These are phyloP conservation scores for Aegilops umbellulata DNA, from an alignment of 176 grass and related monocot genomes.

Conservation along the genomic window DNA sequence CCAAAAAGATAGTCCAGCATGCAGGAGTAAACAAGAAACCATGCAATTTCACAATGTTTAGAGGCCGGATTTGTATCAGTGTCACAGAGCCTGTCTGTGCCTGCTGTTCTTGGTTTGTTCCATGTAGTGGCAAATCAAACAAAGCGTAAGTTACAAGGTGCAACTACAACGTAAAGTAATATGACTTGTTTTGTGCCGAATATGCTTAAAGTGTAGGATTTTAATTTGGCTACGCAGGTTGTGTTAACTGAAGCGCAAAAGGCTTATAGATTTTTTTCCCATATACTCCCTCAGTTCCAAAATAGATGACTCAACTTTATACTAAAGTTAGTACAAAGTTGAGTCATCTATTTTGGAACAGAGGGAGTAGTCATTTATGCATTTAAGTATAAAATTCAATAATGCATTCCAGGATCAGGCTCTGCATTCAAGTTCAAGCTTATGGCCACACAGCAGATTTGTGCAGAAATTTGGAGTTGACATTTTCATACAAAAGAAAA, in stretches of 20 bases:
- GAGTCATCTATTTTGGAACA: too few species aligned
- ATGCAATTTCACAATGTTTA: not conserved
- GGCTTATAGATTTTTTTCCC: not conserved
- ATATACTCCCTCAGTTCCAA: too few species aligned
- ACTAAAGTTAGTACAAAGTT: too few species aligned
- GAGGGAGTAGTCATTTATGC: not conserved
- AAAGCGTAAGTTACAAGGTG: not conserved
- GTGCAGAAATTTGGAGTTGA: not conserved
- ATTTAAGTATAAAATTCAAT: not conserved
- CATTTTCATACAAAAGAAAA: not conserved
- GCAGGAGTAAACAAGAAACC: not conserved
- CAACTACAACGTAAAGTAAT: not conserved
- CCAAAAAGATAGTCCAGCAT: constrained; percentile 6
- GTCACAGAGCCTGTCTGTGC: not conserved
- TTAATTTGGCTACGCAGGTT: not conserved
- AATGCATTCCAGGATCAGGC: not conserved
- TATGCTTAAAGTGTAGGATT: not conserved
- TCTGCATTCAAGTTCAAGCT: not conserved
- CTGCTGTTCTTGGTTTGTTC: not conserved
- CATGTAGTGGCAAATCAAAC: constrained; percentile 7
- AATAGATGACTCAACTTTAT: too few species aligned
- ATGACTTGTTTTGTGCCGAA: not conserved
- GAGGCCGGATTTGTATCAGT: not conserved
- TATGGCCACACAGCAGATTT: not conserved
- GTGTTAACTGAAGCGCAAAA: not conserved